phyloP scores from a whole-genome alignment of 257 asterid genomes.

The Solanum appendiculatum region DNA sequence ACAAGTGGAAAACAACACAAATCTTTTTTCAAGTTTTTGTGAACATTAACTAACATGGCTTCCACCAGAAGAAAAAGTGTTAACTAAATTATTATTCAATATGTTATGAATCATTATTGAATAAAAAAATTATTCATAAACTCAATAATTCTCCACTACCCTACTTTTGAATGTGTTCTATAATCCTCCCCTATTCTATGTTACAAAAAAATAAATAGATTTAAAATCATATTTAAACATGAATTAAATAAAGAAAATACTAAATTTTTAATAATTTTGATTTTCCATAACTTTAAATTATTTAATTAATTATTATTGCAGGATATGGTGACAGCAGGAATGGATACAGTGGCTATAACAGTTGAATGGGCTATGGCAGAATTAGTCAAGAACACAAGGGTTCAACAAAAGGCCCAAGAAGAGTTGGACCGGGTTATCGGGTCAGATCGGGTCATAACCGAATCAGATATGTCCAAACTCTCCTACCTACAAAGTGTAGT shows the following conservation, averaged over 20 bases:
- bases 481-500: slow-evolving; percentile 6
- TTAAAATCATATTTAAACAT: neutral
- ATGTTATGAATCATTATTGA: neutral
- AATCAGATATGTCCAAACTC: slow-evolving; percentile 1
- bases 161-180: neutral
- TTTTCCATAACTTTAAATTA: accelerated
- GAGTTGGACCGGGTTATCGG: neutral
- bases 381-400: slow-evolving; percentile 1
- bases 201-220: neutral
- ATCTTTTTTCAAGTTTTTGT: neutral
- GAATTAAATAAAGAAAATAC: neutral
- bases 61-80: neutral
- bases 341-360: neutral
- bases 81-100: neutral
- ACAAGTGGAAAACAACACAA: neutral
- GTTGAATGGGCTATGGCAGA: neutral
- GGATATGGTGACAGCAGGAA: slow-evolving; percentile 6
- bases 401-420: slow-evolving; percentile 1
- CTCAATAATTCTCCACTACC: neutral
- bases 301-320: neutral
- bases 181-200: neutral
- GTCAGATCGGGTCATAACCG: neutral
- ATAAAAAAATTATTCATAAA: neutral
- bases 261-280: neutral
- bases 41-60: neutral